Base-by-base conservation (phyloP, 139 green algal species). In the Spirogloea muscicola region DNA sequence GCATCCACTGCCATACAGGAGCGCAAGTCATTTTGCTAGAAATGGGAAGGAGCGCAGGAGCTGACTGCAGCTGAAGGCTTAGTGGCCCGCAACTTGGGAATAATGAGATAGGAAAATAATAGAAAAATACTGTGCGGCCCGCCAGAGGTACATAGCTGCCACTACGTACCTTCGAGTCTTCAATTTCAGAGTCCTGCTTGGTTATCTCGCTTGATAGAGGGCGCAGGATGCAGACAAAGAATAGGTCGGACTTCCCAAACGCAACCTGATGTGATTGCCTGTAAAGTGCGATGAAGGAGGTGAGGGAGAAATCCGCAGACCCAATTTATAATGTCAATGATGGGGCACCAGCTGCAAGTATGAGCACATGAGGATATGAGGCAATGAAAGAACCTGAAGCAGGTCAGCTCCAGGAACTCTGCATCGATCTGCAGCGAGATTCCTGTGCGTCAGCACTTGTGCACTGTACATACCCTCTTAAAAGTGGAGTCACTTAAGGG, bases 191-290 rank as follows among this genome's bases (percentile, higher is more conserved):
- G 6, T 79, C 70, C 3, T 81, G 64, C 4, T 43, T 80, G 10
- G 5, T 81, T 6, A 79, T 79, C 4, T 79, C 70, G 13, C 5
- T 49, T 9, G 65, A 42, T 3, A 79, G 25, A 9, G 66, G 31
- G 3, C 38, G 52, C 21, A 85, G 57, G 27, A 43, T 66, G 60
- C 76, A 81, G 6, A 85, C 37, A n/a, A 86, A 82, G 44, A 86
- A 86, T 3, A 86, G 40, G 49, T 86, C 81, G 3, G 40, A 74
- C 44, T 83, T 82, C 1, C 81, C 81, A 80, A 85, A 85, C 2
- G 42, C 3, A 0, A 72, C 31, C 27, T 39, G 36, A 72, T 86
- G 81, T 49, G 43, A 38, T 70, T 86, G 81, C 44, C 81, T 77
- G 68, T 33, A 74, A 46, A 10, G 7, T 31, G 18, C 9, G 57